Percentiles rank a stretch among this genome's conserved stretches.
These are phyloP conservation scores for Neofusicoccum cordaticola DNA, from an alignment of 2,329 filamentous ascomycete species.

Conservation along the genomic window DNA sequence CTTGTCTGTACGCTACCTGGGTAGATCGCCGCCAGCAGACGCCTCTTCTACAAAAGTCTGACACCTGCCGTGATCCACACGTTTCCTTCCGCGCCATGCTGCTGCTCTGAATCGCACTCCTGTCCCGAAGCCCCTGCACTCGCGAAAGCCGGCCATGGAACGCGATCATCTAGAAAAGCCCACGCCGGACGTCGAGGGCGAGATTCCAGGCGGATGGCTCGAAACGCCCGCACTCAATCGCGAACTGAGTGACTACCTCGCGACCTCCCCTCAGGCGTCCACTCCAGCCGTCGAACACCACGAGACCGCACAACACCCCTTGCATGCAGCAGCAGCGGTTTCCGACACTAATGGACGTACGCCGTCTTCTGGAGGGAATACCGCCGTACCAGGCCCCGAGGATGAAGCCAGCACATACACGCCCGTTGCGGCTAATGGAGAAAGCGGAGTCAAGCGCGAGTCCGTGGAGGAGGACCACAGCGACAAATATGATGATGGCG, in stretches of 20 bases:
- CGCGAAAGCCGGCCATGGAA: not conserved
- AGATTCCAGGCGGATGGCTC: conserved; percentile 36
- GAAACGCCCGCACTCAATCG: conserved; percentile 28
- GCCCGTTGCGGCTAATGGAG: not conserved
- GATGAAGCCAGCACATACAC: conserved; percentile 16
- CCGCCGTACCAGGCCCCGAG: conserved; percentile 1
- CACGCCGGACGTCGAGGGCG: conserved; percentile 29
- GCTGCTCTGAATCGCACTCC: not conserved
- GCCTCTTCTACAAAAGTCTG: not conserved
- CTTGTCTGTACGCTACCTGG: not conserved
- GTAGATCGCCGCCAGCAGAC: not conserved
- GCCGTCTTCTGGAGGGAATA: not conserved
- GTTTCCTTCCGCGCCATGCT: not conserved
- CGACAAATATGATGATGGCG: conserved; percentile 26
- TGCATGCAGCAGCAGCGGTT: not conserved
- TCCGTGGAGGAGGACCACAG: conserved; percentile 9
- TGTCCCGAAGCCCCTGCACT: not conserved
- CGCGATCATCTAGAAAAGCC: conserved; percentile 23
- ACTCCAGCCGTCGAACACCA: not conserved
- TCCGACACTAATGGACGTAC: not conserved
- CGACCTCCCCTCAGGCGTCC: not conserved
- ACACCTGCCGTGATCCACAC: not conserved
- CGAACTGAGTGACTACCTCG: not conserved
- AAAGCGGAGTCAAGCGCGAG: not conserved
- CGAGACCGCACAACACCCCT: not conserved